Evolutionary conservation across 306 rosid species (phyloP), one percentile per base, ranked within the genome.

Genomic region (Rosa multiflora): DNA sequence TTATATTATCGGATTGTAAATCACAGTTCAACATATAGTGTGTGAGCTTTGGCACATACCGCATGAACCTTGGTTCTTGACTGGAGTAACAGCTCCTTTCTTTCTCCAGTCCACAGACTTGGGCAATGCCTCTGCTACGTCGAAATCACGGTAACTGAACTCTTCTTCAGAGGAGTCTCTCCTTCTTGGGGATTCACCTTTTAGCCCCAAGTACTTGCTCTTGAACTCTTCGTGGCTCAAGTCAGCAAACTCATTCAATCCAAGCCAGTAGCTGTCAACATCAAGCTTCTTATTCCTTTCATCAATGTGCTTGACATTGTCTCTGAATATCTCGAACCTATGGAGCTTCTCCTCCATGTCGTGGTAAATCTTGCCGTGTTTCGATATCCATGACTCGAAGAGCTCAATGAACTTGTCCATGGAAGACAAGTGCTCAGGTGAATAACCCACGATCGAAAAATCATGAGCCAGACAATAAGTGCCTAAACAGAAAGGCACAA

Each of bases 61-160:
- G 71, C 90, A 87, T 32, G 83, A 81, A 63, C 87, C 90, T 75
- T 87, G 90, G 77, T 87, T 85, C 83, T 85, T 85, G 78, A 87
- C 79, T 8, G 85, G 72, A 46, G 88, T 70, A 47, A 87, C 90
- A 72, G 90, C 88, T 80, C 88, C 90, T 67, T 85, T 87, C 75
- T 79, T 83, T 68, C 90, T 85, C 90, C 90, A 87, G 58, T 85
- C 90, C 51, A 87, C 85, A 10, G 90, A 84, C 76, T 84, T 81
- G 23, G 88, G 86, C 81, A 87, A 68, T 61, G 83, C 88, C 64
- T 44, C 75, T 0, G 29, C 29, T 1, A 74, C 72, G 7, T 87
- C 72, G 53, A 76, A 15, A 20, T 76, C 83, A 59, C 86, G 56
- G 17, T 84, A 87, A 47, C 81, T 82, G 83, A 84, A 82, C 17